Evolutionary conservation across 305 asterid genomes (phyloP).

Genomic region (Plantago rigida): DNA sequence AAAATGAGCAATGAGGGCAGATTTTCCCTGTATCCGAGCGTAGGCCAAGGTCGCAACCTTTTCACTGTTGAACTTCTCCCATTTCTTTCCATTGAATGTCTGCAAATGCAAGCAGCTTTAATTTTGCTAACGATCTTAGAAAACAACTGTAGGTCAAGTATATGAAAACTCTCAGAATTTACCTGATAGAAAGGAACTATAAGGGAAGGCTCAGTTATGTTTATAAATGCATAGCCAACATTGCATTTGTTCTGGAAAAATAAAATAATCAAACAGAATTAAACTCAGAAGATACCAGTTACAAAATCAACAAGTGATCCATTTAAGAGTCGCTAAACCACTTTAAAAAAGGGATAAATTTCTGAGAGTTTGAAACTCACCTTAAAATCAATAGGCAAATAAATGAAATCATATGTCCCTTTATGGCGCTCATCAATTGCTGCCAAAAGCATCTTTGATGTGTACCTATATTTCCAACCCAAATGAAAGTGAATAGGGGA

Average conservation of each 20-base stretch:
- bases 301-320: constrained; percentile 3
- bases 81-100: constrained; percentile 94
- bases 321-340: background rate
- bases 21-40: constrained; percentile 94
- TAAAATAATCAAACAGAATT: constrained; percentile 18
- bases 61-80: constrained; percentile 98
- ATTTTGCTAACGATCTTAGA: constrained; percentile 15
- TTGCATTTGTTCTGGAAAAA: constrained; percentile 92
- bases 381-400: constrained; percentile 95
- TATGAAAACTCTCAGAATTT: constrained; percentile 20
- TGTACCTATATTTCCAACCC: constrained; percentile 52
- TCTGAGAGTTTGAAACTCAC: constrained; percentile 32
- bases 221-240: constrained; percentile 95
- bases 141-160: constrained; percentile 13
- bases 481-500: constrained; percentile 16
- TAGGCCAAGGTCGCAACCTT: constrained; percentile 95
- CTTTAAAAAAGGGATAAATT: constrained; percentile 2
- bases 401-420: constrained; percentile 90
- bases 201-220: constrained; percentile 85
- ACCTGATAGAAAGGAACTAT: constrained; percentile 87
- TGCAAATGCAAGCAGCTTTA: constrained; percentile 26
- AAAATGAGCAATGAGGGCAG: constrained; percentile 97
- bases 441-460: constrained; percentile 95
- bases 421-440: constrained; percentile 91
- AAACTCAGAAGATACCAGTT: constrained; percentile 15